Base-by-base conservation (phyloP, 768 basidiomycete genomes). In the Boletus huronensis region DNA sequence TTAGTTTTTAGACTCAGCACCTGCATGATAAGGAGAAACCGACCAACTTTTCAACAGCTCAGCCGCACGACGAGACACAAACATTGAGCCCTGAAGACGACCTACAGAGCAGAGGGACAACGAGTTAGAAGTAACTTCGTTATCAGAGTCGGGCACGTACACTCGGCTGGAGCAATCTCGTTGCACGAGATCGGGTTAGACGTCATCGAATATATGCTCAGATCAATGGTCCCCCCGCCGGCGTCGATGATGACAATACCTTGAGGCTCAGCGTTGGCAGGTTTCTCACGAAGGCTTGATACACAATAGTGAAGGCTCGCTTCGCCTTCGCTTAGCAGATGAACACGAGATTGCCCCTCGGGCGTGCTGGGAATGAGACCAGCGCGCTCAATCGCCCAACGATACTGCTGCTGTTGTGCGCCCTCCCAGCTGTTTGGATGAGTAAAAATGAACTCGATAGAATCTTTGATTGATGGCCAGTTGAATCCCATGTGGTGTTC, bases 31-130 rank as follows among this genome's bases (percentile, higher is more conserved):
- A 16, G 23, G 21, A 7, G 23, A 41, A 32, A 25, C 5, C 10
- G 3, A 42, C 44, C 52, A 51, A 78, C 79, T 57, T 53, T 65
- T 57, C 2, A 80, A 60, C 58, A 72, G 69, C 14, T 57, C 53
- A 0, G 58, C 58, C 0, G 77, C 78, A 23, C 73, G 71, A 19
- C 69, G 68, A 14, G 68, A 77, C n/a, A 81, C 77, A 50, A 77
- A 79, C 1, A 78, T 69, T 0, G 80, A 78, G 9, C 80, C 80
- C 40, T 74, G 66, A 34, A 80, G 71, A 25, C 70, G 70, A 64
- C 77, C 79, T 80, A 25, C 17, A 2, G 23, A 25, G 23, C n/a
- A 35, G 10, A 9, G 4, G 3, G 31, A 16, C 38, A 17, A 39
- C 16, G 7, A 23, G 9, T 23, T 5, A 19, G 19, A 11, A 21